A percentile compares a stretch with the other conserved stretches of the same genome.
Conservation (phyloP, 31 red algal genomes). For the Asparagopsis taxiformis region DNA sequence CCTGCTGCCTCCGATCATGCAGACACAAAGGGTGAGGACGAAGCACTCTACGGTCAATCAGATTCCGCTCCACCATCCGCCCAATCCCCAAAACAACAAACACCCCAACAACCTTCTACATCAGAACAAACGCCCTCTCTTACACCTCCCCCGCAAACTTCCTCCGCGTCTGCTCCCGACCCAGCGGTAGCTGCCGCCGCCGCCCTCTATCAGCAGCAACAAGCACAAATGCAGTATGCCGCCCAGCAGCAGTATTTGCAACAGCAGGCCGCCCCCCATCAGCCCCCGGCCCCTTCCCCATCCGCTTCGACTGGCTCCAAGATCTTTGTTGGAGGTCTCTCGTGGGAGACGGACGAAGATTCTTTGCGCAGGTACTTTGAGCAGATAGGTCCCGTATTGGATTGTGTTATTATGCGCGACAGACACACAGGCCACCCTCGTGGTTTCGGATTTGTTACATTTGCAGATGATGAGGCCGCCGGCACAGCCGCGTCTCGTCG, state of each 20-base stretch:
- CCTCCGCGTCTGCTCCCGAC: not conserved
- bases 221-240: conserved; percentile 1
- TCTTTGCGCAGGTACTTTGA: conserved; percentile 91
- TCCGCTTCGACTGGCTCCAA: conserved; percentile 26
- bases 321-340: conserved; percentile 99
- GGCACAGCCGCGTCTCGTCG: conserved; percentile 55
- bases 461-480: conserved; percentile 80
- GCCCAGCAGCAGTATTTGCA: not conserved
- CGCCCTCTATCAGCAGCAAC: conserved; percentile 10
- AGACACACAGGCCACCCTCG: conserved; percentile 93
- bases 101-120: conserved; percentile 1
- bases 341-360: conserved; percentile 94
- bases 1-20: not conserved
- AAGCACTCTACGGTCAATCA: conserved; percentile 1
- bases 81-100: not conserved
- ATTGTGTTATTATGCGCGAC: conserved; percentile 92
- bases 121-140: too few species aligned
- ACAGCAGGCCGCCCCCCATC: not conserved
- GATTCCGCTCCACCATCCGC: not conserved
- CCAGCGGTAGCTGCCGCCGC: conserved; percentile 19
- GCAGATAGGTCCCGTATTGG: conserved; percentile 73
- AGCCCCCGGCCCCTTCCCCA: conserved; percentile 5
- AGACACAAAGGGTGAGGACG: conserved; percentile 3
- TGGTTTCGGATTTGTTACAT: conserved; percentile 97
- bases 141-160: too few species aligned